A percentile compares a stretch with the other conserved stretches of the same genome.
Conservation (phyloP, 352 stramenopile species). For the Phytophthora melonis region DNA sequence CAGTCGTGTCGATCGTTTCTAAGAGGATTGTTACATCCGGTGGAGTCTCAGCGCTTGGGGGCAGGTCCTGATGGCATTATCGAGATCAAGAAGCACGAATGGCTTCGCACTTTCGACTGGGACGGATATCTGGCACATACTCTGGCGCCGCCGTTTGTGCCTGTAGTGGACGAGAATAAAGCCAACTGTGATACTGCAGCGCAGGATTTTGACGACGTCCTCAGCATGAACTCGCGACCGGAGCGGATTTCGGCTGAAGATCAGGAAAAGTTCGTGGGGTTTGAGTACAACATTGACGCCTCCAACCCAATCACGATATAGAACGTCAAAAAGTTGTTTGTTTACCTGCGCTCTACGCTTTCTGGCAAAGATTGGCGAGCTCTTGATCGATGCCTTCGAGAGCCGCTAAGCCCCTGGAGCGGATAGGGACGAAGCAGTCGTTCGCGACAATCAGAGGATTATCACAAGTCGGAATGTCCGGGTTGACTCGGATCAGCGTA, state of each 20-base stretch:
- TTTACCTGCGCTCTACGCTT: background rate
- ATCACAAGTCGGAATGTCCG: constrained; percentile 68
- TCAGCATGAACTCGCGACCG: constrained; percentile 49
- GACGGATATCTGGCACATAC: constrained; percentile 46
- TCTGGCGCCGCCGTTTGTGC: constrained; percentile 53
- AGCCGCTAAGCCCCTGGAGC: constrained; percentile 58
- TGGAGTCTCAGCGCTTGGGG: constrained; percentile 55
- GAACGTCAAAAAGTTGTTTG: background rate
- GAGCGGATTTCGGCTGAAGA: constrained; percentile 52
- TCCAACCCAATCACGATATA: constrained; percentile 34
- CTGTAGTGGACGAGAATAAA: constrained; percentile 65
- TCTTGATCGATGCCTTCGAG: constrained; percentile 67
- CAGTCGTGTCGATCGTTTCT: constrained; percentile 53
- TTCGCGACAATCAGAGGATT: constrained; percentile 57
- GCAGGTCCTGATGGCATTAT: constrained; percentile 26
- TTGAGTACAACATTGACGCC: constrained; percentile 68
- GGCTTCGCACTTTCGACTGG: constrained; percentile 70
- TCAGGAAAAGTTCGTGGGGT: constrained; percentile 59
- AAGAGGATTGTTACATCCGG: constrained; percentile 57
- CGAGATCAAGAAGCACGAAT: constrained; percentile 67
- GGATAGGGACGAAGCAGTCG: constrained; percentile 55
- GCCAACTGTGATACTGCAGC: constrained; percentile 71
- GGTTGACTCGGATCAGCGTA: constrained; percentile 81
- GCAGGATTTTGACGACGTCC: constrained; percentile 73
- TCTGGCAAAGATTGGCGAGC: constrained; percentile 22